phyloP scores from a whole-genome alignment of 225 moss, liverwort and hornwort genomes.

The Lunularia cruciata region DNA sequence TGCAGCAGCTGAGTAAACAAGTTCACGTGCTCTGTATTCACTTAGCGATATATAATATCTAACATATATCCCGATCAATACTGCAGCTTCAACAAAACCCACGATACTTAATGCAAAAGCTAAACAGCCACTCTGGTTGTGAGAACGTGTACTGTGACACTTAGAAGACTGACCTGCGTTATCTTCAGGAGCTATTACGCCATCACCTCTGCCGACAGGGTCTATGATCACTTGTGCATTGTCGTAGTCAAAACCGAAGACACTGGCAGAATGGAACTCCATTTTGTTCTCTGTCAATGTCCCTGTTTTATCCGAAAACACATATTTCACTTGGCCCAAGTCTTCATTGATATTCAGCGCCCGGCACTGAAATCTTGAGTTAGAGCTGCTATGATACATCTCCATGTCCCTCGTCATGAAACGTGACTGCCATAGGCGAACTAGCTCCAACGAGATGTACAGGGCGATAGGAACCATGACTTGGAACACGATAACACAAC shows the following conservation, averaged over 20 bases:
- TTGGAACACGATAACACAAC: conserved; percentile 82
- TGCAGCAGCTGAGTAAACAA: no score
- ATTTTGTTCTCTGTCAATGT: conserved; percentile 95
- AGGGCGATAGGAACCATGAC: conserved; percentile 91
- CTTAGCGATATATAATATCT: no score
- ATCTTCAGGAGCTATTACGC: conserved; percentile 37
- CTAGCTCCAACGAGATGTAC: conserved; percentile 92
- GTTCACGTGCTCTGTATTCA: no score
- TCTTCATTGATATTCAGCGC: conserved; percentile 95
- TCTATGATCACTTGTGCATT: conserved; percentile 35
- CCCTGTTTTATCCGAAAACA: conserved; percentile 92
- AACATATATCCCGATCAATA: no score
- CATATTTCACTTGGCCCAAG: conserved; percentile 83
- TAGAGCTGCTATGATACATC: conserved; percentile 65
- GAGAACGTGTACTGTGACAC: neutral
- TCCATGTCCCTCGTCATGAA: conserved; percentile 74
- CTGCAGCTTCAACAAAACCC: no score
- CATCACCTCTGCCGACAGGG: conserved; percentile 28
- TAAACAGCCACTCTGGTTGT: neutral
- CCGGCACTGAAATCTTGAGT: conserved; percentile 70
- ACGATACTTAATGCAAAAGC: neutral
- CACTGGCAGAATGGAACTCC: conserved; percentile 83
- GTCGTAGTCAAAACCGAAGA: conserved; percentile 60
- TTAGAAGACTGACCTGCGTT: conserved; percentile 20
- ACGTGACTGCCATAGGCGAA: conserved; percentile 75